Percentiles rank a stretch among this genome's conserved stretches.
Evolutionary conservation across 2,329 filamentous ascomycete species (phyloP).

Genomic region (Emmonsiellopsis sp.): DNA sequence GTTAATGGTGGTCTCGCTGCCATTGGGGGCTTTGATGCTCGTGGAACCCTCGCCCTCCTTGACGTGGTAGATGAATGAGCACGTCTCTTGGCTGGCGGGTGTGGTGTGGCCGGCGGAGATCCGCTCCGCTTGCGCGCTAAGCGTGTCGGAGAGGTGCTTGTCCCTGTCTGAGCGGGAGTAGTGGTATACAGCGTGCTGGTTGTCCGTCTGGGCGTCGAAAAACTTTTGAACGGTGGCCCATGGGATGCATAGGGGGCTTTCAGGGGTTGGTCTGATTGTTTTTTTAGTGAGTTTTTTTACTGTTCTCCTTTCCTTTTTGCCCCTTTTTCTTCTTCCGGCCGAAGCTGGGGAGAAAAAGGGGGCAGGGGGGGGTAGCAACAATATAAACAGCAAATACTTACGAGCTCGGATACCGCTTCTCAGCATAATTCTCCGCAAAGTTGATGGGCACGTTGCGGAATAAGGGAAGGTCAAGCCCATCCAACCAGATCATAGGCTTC

Average conservation of each 20-base stretch:
- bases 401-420: conserved; percentile 42
- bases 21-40: conserved; percentile 25
- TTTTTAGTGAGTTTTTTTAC: too few relatives aligned
- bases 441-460: conserved; percentile 45
- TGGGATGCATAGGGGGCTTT: conserved; percentile 36
- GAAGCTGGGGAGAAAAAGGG: too few relatives aligned
- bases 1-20: conserved; percentile 15
- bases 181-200: too few relatives aligned
- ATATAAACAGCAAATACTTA: conserved; percentile 5
- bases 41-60: conserved; percentile 38
- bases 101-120: conserved; percentile 32
- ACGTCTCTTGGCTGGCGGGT: conserved; percentile 38
- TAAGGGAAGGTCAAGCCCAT: conserved; percentile 46
- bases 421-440: conserved; percentile 45
- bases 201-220: too few relatives aligned
- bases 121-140: conserved; percentile 42
- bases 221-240: conserved; percentile 35
- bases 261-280: too few relatives aligned
- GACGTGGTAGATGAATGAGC: conserved; percentile 47
- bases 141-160: conserved; percentile 25
- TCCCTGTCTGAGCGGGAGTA: too few relatives aligned
- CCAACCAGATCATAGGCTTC: conserved; percentile 50
- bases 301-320: too few relatives aligned
- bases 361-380: too few relatives aligned
- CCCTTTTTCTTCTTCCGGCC: too few relatives aligned